A percentile compares a stretch with the other conserved stretches of the same genome.
Evolutionary conservation across 2,329 filamentous ascomycete species (phyloP).

Genomic region (Aspergillus texensis): DNA sequence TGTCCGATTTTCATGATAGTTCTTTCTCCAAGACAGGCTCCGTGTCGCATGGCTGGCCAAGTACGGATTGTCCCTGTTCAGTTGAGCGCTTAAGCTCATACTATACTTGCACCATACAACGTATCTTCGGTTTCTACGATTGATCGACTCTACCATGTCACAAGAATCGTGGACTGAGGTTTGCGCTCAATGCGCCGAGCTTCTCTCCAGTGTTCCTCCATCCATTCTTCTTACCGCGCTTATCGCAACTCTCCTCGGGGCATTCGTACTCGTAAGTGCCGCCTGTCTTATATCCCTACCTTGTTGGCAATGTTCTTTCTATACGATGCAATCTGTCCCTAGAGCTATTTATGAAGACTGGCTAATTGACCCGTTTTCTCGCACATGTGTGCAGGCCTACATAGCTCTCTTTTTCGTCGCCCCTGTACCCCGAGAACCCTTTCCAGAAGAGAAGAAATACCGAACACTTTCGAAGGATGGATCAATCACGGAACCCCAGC

Average conservation of each 20-base stretch:
- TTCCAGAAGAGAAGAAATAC: constrained; percentile 82
- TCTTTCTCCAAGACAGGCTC: constrained; percentile 12
- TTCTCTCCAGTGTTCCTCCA: constrained; percentile 32
- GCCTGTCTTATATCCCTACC: constrained; percentile 4
- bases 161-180: constrained; percentile 30
- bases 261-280: constrained; percentile 38
- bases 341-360: background rate
- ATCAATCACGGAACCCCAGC: constrained; percentile 54
- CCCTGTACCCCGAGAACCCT: constrained; percentile 73
- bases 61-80: constrained; percentile 22
- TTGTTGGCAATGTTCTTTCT: background rate
- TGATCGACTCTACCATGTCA: constrained; percentile 27
- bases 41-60: constrained; percentile 30
- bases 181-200: constrained; percentile 37
- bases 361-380: constrained; percentile 2
- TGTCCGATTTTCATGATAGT: constrained; percentile 12
- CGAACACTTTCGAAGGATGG: constrained; percentile 72
- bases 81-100: constrained; percentile 23
- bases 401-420: constrained; percentile 72
- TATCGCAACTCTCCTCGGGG: constrained; percentile 32
- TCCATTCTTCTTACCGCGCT: constrained; percentile 32
- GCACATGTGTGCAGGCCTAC: constrained; percentile 57
- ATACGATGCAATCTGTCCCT: background rate
- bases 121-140: constrained; percentile 5
- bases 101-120: constrained; percentile 9